These are phyloP conservation scores for Peribolospora kevripleyi DNA, from an alignment of 768 basidiomycete species.

Conservation along the genomic window DNA sequence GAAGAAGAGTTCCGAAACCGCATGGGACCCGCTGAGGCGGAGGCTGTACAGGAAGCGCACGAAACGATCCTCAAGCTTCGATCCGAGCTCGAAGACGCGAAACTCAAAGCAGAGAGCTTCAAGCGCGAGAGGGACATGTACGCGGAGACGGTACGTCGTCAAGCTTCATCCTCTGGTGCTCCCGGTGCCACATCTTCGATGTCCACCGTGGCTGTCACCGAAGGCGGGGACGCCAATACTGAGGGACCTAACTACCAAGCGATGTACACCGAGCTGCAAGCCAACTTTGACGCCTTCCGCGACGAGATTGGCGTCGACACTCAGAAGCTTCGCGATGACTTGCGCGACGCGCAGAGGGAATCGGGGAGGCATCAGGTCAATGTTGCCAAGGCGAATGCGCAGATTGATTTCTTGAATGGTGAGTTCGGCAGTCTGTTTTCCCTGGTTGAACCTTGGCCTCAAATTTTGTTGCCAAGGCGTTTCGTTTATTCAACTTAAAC, in stretches of 20 bases:
- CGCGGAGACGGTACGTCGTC: slow-evolving; percentile 2
- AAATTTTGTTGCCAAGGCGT: neutral
- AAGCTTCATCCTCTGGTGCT: neutral
- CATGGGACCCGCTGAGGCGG: slow-evolving; percentile 17
- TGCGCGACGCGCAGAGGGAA: slow-evolving; percentile 40
- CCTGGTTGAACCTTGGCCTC: neutral
- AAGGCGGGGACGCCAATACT: neutral
- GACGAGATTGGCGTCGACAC: slow-evolving; percentile 60
- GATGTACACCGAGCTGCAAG: slow-evolving; percentile 47
- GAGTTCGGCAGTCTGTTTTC: slow-evolving; percentile 13
- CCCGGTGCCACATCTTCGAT: neutral
- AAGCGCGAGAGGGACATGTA: slow-evolving; percentile 73
- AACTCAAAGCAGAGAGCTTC: slow-evolving; percentile 52
- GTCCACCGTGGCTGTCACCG: slow-evolving; percentile 13
- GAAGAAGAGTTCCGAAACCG: slow-evolving; percentile 25
- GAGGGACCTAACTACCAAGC: neutral
- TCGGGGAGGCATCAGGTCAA: slow-evolving; percentile 37
- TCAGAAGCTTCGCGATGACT: slow-evolving; percentile 43
- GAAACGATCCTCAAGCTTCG: slow-evolving; percentile 59
- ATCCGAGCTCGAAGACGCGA: slow-evolving; percentile 51
- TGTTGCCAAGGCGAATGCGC: slow-evolving; percentile 62
- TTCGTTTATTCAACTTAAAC: neutral
- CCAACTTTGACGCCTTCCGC: slow-evolving; percentile 55
- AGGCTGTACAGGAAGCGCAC: slow-evolving; percentile 67
- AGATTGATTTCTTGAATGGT: slow-evolving; percentile 55